Conservation (phyloP, 768 basidiomycete genomes). For the Agrocybe pediades region DNA sequence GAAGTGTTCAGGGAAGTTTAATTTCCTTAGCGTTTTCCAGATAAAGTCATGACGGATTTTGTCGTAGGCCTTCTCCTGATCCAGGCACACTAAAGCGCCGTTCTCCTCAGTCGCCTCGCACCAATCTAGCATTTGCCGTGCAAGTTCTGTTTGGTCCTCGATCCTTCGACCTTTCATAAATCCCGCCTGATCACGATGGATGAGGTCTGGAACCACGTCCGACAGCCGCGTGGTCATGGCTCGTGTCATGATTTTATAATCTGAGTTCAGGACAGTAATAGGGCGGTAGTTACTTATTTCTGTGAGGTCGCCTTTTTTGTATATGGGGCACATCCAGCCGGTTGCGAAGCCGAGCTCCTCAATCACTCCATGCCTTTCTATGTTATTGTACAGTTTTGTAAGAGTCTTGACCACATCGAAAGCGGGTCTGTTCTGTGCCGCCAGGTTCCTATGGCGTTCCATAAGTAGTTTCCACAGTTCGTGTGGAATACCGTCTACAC, state of each 20-base stretch:
- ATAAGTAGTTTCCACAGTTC: conserved; percentile 19
- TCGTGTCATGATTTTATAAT: conserved; percentile 37
- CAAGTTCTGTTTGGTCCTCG: conserved; percentile 32
- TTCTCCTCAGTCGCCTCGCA: conserved; percentile 26
- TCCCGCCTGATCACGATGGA: conserved; percentile 39
- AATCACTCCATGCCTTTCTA: conserved; percentile 23
- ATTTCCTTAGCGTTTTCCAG: conserved; percentile 21
- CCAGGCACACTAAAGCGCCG: conserved; percentile 26
- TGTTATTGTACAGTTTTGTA: conserved; percentile 25
- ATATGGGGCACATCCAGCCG: conserved; percentile 43
- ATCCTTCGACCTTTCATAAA: conserved; percentile 36
- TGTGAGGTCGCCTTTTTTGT: conserved; percentile 38
- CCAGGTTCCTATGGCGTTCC: neutral
- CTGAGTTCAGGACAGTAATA: conserved; percentile 36
- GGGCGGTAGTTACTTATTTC: conserved; percentile 39
- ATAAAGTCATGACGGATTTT: conserved; percentile 35
- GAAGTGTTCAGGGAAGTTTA: conserved; percentile 27
- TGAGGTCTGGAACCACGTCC: conserved; percentile 11
- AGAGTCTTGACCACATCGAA: conserved; percentile 16
- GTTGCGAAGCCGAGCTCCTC: conserved; percentile 16
- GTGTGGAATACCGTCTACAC: conserved; percentile 14
- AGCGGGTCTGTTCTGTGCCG: neutral
- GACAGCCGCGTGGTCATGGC: conserved; percentile 22
- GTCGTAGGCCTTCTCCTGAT: conserved; percentile 42
- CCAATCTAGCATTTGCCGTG: conserved; percentile 23